Percentiles rank a stretch among this genome's conserved stretches.
phyloP scores from a whole-genome alignment of 2,329 filamentous ascomycete genomes.

The Scedosporium boydii region DNA sequence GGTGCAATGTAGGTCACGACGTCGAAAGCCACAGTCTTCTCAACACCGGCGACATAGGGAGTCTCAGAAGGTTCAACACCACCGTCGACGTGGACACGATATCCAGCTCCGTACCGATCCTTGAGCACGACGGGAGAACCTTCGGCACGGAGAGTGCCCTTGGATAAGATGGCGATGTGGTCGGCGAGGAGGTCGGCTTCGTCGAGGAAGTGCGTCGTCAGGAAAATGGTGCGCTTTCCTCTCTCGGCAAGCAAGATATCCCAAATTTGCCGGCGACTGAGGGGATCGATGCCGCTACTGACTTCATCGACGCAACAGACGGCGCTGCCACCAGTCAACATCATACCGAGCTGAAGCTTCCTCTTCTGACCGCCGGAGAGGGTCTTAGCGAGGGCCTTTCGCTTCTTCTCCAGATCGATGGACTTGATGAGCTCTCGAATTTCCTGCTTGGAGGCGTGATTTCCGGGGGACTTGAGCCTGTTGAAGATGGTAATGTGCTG shows the following conservation, averaged over 20 bases:
- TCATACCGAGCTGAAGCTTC: conserved; percentile 87
- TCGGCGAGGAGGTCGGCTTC: conserved; percentile 87
- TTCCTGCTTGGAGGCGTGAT: conserved; percentile 45
- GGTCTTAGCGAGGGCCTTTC: conserved; percentile 61
- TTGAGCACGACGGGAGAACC: conserved; percentile 84
- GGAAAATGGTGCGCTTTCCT: conserved; percentile 68
- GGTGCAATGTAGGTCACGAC: conserved; percentile 63
- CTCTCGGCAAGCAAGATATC: conserved; percentile 83
- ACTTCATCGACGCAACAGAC: conserved; percentile 92
- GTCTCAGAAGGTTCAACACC: conserved; percentile 16
- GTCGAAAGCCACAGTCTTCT: conserved; percentile 55
- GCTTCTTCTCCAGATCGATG: conserved; percentile 69
- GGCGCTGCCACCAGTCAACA: conserved; percentile 82
- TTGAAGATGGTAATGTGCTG: conserved; percentile 84
- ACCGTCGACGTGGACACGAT: conserved; percentile 64
- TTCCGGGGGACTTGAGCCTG: conserved; percentile 58
- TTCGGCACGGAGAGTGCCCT: conserved; percentile 69
- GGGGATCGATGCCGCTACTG: conserved; percentile 76
- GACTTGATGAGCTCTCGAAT: conserved; percentile 55
- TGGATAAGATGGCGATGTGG: conserved; percentile 79
- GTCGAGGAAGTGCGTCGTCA: conserved; percentile 91
- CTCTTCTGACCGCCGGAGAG: conserved; percentile 87
- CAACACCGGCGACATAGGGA: conserved; percentile 44
- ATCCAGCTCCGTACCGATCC: conserved; percentile 70
- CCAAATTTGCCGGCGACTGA: conserved; percentile 86